These are phyloP conservation scores for Trichoderma koningiopsis DNA, from an alignment of 2,329 filamentous ascomycete species.

Conservation along the genomic window DNA sequence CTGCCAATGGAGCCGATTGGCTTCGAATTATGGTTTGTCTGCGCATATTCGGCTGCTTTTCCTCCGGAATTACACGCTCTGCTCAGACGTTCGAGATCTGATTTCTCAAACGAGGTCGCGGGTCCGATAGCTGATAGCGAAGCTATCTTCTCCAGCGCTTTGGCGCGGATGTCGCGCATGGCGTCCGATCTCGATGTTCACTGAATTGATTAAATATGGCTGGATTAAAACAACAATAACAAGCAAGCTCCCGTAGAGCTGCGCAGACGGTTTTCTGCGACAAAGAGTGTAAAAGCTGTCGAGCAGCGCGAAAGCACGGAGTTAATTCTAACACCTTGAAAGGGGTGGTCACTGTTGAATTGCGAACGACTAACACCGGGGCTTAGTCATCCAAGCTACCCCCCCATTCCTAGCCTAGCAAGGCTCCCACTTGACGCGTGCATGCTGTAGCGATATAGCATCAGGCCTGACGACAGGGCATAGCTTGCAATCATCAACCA, in stretches of 20 bases:
- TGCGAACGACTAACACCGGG: not conserved
- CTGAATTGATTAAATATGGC: not conserved
- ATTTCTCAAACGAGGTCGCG: slow-evolving; percentile 58
- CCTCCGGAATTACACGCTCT: slow-evolving; percentile 56
- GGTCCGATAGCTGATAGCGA: slow-evolving; percentile 60
- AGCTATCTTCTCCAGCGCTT: slow-evolving; percentile 67
- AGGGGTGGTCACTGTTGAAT: slow-evolving; percentile 21
- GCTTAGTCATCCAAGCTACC: slow-evolving; percentile 49
- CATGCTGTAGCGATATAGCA: slow-evolving; percentile 37
- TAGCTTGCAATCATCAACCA: slow-evolving; percentile 25
- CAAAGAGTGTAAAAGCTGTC: not conserved
- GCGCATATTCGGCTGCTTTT: slow-evolving; percentile 48
- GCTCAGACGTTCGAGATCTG: slow-evolving; percentile 64
- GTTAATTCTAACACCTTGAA: slow-evolving; percentile 2
- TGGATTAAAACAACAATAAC: not conserved
- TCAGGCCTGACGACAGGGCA: slow-evolving; percentile 25
- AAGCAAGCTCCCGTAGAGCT: slow-evolving; percentile 9
- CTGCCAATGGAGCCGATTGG: slow-evolving; percentile 49
- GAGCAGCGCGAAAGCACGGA: slow-evolving; percentile 13
- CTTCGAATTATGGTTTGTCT: slow-evolving; percentile 49
- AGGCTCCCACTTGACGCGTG: slow-evolving; percentile 57
- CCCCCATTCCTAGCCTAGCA: slow-evolving; percentile 37
- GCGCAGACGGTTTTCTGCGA: slow-evolving; percentile 10
- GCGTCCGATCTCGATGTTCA: slow-evolving; percentile 36
- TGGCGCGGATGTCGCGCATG: slow-evolving; percentile 60